These are phyloP conservation scores for Adiantum capillusveneris DNA, from an alignment of 75 land plant species.

Conservation along the genomic window DNA sequence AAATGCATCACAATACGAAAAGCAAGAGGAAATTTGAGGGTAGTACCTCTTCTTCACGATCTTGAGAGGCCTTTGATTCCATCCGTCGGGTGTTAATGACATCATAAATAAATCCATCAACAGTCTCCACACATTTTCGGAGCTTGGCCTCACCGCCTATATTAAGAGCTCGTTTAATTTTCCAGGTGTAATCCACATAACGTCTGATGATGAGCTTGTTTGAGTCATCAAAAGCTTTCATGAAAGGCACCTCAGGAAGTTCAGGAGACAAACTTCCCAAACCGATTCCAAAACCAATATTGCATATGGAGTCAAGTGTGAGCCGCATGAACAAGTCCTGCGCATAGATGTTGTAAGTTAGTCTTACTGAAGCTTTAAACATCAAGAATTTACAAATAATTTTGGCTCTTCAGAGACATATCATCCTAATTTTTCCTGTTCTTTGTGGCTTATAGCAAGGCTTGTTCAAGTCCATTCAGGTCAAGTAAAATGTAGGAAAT, in stretches of 20 bases:
- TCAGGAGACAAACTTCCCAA: slow-evolving; percentile 7
- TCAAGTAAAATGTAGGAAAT: no score
- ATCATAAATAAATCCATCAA: slow-evolving; percentile 42
- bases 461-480: no score
- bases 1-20: no score
- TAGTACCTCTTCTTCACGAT: slow-evolving; percentile 3
- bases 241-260: slow-evolving; percentile 17
- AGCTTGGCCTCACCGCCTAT: slow-evolving; percentile 46
- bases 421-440: no score
- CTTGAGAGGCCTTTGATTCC: slow-evolving; percentile 10
- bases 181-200: slow-evolving; percentile 45
- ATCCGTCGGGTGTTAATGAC: slow-evolving; percentile 34
- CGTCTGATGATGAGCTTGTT: slow-evolving; percentile 23
- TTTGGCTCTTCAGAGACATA: no score
- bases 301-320: slow-evolving; percentile 21
- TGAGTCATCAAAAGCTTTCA: slow-evolving; percentile 15
- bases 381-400: no score
- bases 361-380: no score
- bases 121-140: slow-evolving; percentile 22
- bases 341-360: no score
- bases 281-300: slow-evolving; percentile 19
- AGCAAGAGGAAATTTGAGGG: no score
- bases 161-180: slow-evolving; percentile 43
- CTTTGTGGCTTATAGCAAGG: no score
- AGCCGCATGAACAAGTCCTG: slow-evolving; percentile 21